Conservation (phyloP, 2,329 filamentous ascomycete genomes). For the Elsinoe arachidis region DNA sequence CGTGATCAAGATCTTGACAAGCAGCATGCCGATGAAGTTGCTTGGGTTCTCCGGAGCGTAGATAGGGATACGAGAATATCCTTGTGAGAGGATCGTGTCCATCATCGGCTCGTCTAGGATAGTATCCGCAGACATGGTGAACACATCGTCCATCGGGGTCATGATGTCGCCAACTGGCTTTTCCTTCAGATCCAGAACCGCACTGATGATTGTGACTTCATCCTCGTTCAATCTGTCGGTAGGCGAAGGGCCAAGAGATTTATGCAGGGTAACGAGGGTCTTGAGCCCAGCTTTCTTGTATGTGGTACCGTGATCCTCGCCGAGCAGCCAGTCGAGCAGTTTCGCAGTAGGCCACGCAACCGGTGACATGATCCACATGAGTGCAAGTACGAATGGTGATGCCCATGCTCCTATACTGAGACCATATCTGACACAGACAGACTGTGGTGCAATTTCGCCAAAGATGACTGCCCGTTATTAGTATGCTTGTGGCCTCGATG, state of each 20-base stretch:
- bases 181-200: slow-evolving; percentile 90
- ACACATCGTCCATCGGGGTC: slow-evolving; percentile 97
- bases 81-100: slow-evolving; percentile 84
- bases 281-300: slow-evolving; percentile 99
- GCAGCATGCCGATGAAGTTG: slow-evolving; percentile 94
- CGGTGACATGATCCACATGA: slow-evolving; percentile 90
- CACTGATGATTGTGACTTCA: slow-evolving; percentile 97
- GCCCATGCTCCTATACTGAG: slow-evolving; percentile 91
- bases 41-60: slow-evolving; percentile 72
- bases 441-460: slow-evolving; percentile 92
- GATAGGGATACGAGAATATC: slow-evolving; percentile 93
- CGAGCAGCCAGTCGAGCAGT: slow-evolving; percentile 83
- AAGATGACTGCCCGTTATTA: slow-evolving; percentile 67
- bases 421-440: slow-evolving; percentile 90
- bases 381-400: slow-evolving; percentile 71
- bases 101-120: slow-evolving; percentile 88
- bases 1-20: slow-evolving; percentile 97
- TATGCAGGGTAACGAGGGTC: slow-evolving; percentile 89
- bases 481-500: slow-evolving; percentile 14
- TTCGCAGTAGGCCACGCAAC: slow-evolving; percentile 93
- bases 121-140: slow-evolving; percentile 91
- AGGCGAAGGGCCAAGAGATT: slow-evolving; percentile 75
- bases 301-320: slow-evolving; percentile 88
- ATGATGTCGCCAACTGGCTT: slow-evolving; percentile 93
- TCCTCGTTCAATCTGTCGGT: slow-evolving; percentile 87